Conservation (phyloP, 2,329 filamentous ascomycete species). For the Xylariaceae sp. region DNA sequence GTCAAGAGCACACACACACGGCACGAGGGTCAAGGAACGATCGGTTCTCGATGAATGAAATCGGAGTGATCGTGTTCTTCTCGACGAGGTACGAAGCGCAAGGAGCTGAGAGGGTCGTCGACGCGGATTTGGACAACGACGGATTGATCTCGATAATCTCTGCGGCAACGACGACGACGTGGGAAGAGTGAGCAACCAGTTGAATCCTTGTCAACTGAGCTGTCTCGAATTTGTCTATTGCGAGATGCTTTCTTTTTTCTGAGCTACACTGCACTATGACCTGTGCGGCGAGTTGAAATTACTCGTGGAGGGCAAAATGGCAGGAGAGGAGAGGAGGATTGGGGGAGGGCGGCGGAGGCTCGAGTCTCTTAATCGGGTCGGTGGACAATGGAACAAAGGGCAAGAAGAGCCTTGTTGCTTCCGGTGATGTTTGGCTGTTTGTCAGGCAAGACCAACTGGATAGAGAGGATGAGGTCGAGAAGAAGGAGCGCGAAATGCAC, state of each 20-base stretch:
- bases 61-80: constrained; percentile 20
- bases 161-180: constrained; percentile 23
- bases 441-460: constrained; percentile 16
- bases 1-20: constrained; percentile 23
- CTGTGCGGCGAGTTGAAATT: constrained; percentile 27
- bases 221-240: constrained; percentile 26
- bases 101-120: constrained; percentile 26
- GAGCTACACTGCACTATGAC: constrained; percentile 33
- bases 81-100: constrained; percentile 27
- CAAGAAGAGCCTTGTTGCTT: constrained; percentile 14
- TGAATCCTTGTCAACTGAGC: neutral
- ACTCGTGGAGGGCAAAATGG: constrained; percentile 8
- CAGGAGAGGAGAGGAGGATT: constrained; percentile 12
- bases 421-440: constrained; percentile 7
- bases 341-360: constrained; percentile 17
- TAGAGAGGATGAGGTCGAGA: constrained; percentile 12
- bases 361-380: constrained; percentile 22
- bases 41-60: constrained; percentile 19
- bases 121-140: constrained; percentile 30
- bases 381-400: constrained; percentile 24
- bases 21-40: constrained; percentile 20
- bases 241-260: constrained; percentile 24
- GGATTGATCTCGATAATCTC: constrained; percentile 27
- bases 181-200: constrained; percentile 12
- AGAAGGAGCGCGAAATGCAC: constrained; percentile 10